Evolutionary conservation across 192 early-diverging fungal genomes (phyloP), one percentile per base, ranked within the genome.

Genomic region (Linnemannia hyalina): DNA sequence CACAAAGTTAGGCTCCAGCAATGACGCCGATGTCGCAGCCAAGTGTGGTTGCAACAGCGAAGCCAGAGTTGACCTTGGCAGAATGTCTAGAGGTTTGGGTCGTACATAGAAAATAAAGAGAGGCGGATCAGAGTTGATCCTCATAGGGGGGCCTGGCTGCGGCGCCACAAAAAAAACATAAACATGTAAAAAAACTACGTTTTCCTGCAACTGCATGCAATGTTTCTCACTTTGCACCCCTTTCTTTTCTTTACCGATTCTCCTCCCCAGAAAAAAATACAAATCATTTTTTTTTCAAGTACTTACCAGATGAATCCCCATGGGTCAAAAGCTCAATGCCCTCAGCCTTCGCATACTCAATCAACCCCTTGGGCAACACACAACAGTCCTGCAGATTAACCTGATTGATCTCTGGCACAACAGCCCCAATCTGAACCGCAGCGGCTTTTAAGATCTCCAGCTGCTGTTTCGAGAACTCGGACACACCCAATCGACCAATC

Each of bases 371-470:
- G 52, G 91, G 91, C 8, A 91, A 73, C 2, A 84, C 81, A 49
- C 91, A 91, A 54, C 91, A 91, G 47, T 82, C 73, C 22, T 82
- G 75, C 22, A 91, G 47, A 57, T 89, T 89, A 23, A 91, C 85
- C 68, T 91, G 91, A 70, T 91, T 82, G 0, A 91, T 71, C 23
- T 84, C 80, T 18, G 91, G 91, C 10, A 71, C 78, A 2, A 81
- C 76, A 20, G 79, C 75, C 0, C 79, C 85, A 35, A 78, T 57
- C 1, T 78, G 0, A 2, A 80, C 52, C 32, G 79, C 77, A 20
- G 68, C 77, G 1, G 68, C 35, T 49, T 89, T 82, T 29, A 91
- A 70, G 15, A 73, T 38, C 32, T 80, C 75, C 4, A 91, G 44
- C 22, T 89, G 78, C 8, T 77, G 54, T 6, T 80, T 77, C 0